Base-by-base conservation (phyloP, 1,139 yeast genomes). In the Candida pseudoviswanathii region DNA sequence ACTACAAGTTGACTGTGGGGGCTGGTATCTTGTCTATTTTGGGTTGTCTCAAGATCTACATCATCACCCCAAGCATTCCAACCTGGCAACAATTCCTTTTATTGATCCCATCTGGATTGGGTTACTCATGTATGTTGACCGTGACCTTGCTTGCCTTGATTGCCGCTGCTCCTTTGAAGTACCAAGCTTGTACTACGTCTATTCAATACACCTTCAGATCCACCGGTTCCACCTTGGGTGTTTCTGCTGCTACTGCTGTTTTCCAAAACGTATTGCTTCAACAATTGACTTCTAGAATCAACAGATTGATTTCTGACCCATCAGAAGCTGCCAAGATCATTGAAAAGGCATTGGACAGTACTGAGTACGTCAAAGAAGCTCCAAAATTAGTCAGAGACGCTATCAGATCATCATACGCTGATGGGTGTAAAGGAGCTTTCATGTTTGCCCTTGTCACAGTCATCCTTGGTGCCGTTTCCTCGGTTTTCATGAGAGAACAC, bases 141-240 rank as follows among this genome's bases (percentile, higher is more conserved):
- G 79, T 86, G 10, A 82, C 91, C 0, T 70, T 86, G 46, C 66
- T 86, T 43, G 85, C 91, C 0, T 74, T 86, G 67, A 85, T 86
- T 51, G 84, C 90, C 0, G 78, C 83, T 1, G 82, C 77, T 7
- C 87, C 88, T 2, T 71, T 68, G 38, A 79, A 81, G 54, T 77
- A 73, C 55, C 92, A 86, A 64, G 92, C 92, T 4, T 80, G 86
- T 5, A 81, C 89, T 0, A 86, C 94, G 0, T 84, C 90, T 0
- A 85, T 86, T 52, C 89, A 86, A 57, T 86, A 86, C 63, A 84
- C 89, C 3, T 86, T 85, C 68, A 73, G 92, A 57, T 84, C 91
- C 2, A 81, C 87, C 4, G 94, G 92, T 0, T 84, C 89, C 1
- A 85, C 91, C 0, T 64, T 85, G 45, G 92, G 92, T 22, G 89